Evolutionary conservation across 305 asterid genomes (phyloP).

Genomic region (Rubia occidens): DNA sequence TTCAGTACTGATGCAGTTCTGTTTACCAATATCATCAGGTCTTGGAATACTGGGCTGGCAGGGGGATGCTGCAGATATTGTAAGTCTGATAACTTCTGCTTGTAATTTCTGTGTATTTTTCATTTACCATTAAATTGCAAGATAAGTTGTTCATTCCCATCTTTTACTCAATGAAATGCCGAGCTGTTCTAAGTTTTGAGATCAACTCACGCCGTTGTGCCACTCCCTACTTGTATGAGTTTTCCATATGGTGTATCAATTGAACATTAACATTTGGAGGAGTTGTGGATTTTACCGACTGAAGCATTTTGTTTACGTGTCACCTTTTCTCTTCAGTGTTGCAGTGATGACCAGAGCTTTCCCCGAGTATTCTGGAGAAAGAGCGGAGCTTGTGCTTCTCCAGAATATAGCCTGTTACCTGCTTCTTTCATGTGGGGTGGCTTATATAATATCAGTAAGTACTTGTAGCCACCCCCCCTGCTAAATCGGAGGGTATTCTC

Average conservation of each 20-base stretch:
- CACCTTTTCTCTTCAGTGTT: constrained; percentile 44
- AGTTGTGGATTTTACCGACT: not conserved
- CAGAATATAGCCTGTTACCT: constrained; percentile 79
- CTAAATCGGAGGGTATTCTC: not conserved
- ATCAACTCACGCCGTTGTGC: too few species aligned
- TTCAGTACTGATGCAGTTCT: not conserved
- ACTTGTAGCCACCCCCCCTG: constrained; percentile 7
- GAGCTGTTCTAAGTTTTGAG: too few species aligned
- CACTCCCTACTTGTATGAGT: not conserved
- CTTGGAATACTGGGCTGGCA: constrained; percentile 84
- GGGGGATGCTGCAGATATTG: constrained; percentile 99
- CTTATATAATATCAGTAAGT: constrained; percentile 68
- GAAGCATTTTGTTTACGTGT: not conserved
- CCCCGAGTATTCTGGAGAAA: constrained; percentile 54
- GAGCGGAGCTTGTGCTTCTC: constrained; percentile 54
- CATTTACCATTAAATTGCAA: not conserved
- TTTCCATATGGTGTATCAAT: not conserved
- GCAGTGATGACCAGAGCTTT: constrained; percentile 99
- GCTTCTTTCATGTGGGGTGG: constrained; percentile 71
- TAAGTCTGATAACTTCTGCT: constrained; percentile 26
- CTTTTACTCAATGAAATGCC: not conserved
- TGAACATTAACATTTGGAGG: constrained; percentile 2
- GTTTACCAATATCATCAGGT: constrained; percentile 42
- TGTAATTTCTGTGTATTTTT: not conserved
- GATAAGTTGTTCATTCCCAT: not conserved